These are phyloP conservation scores for Ambrosia artemisiifolia DNA, from an alignment of 129 eudicot genomes.

Conservation along the genomic window DNA sequence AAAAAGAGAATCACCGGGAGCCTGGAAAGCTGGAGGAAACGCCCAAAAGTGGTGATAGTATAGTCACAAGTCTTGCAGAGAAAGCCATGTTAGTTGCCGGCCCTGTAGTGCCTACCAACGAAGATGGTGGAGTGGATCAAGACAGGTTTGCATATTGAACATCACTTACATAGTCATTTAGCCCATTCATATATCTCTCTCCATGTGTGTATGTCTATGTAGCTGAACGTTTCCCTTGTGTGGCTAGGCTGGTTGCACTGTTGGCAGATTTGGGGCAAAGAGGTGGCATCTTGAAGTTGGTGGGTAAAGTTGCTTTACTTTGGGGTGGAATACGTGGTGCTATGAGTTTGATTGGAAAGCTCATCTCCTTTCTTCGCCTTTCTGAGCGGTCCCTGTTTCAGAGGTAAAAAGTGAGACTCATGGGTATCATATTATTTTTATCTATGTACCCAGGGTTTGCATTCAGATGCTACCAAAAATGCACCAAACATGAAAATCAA, in stretches of 20 bases:
- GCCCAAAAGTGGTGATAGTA: conserved; percentile 38
- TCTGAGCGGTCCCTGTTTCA: conserved; percentile 73
- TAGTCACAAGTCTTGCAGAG: conserved; percentile 79
- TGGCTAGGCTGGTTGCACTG: conserved; percentile 75
- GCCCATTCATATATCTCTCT: not conserved
- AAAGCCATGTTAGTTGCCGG: conserved; percentile 94
- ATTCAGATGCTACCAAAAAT: not conserved
- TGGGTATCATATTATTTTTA: not conserved
- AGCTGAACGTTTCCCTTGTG: conserved; percentile 21
- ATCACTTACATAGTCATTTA: conserved; percentile 6
- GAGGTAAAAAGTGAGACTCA: conserved; percentile 47
- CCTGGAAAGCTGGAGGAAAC: conserved; percentile 26
- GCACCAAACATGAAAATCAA: conserved; percentile 6
- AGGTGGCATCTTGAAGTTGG: conserved; percentile 77
- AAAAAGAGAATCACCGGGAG: conserved; percentile 28
- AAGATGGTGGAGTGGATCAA: conserved; percentile 86
- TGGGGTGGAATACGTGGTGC: conserved; percentile 99
- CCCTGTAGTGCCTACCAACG: conserved; percentile 87
- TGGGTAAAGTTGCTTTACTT: conserved; percentile 83
- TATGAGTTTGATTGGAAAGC: conserved; percentile 81
- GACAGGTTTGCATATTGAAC: conserved; percentile 50
- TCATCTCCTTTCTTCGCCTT: conserved; percentile 68
- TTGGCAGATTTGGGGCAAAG: conserved; percentile 84
- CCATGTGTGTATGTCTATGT: not conserved
- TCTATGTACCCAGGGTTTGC: conserved; percentile 4